Conservation (phyloP, 257 asterid genomes). For the Solanum sitiens region DNA sequence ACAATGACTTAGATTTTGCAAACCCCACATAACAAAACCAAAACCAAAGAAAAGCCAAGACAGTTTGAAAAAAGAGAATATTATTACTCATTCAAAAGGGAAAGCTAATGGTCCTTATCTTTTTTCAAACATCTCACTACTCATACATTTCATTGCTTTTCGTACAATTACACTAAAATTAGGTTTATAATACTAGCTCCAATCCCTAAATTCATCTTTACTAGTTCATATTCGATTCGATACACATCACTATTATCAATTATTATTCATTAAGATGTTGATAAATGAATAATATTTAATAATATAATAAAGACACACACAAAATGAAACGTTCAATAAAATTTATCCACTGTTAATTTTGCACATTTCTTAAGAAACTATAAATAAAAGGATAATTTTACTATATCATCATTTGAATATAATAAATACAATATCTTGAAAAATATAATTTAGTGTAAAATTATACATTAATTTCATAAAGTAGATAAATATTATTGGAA, state of each 20-base stretch:
- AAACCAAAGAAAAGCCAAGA: conserved; percentile 36
- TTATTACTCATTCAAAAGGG: conserved; percentile 49
- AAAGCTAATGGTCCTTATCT: not conserved
- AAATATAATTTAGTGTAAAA: too few species aligned
- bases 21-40: conserved; percentile 4
- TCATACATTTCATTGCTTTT: conserved; percentile 22
- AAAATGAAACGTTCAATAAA: too few species aligned
- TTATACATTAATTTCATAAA: too few species aligned
- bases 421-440: too few species aligned
- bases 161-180: not conserved
- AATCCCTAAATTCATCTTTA: too few species aligned
- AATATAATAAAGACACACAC: not conserved
- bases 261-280: not conserved
- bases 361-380: too few species aligned
- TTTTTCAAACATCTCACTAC: not conserved
- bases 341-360: too few species aligned
- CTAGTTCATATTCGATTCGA: not conserved
- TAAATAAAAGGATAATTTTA: too few species aligned
- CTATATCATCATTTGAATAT: too few species aligned
- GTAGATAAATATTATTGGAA: too few species aligned
- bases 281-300: not conserved
- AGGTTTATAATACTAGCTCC: not conserved
- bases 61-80: conserved; percentile 33
- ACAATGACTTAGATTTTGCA: conserved; percentile 47
- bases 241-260: too few species aligned